Percentiles rank a stretch among this genome's conserved stretches.
Conservation (phyloP, 441 rosid genomes). For the Adansonia grandidieri region DNA sequence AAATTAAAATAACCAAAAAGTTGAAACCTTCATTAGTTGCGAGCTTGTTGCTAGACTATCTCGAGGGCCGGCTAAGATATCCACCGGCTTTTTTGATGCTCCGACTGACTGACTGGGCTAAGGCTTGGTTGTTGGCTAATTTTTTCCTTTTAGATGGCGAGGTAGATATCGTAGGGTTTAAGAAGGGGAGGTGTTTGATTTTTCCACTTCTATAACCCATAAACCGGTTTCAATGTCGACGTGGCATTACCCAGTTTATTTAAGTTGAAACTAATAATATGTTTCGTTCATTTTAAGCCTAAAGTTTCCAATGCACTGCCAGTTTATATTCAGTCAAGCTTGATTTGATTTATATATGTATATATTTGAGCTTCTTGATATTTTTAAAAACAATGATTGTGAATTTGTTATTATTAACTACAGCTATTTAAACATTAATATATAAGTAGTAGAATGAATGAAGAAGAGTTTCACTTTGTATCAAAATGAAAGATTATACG, state of each 20-base stretch:
- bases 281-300: no score
- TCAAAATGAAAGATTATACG: background rate
- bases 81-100: background rate
- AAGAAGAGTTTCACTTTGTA: background rate
- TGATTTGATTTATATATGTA: no score
- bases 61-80: background rate
- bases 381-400: no score
- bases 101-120: background rate
- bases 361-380: no score
- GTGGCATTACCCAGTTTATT: background rate
- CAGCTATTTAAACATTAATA: no score
- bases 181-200: background rate
- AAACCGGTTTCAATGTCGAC: background rate
- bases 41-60: background rate
- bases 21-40: background rate
- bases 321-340: no score
- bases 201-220: background rate
- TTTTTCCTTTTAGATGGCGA: background rate
- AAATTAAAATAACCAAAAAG: constrained; percentile 6
- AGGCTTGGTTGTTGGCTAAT: background rate
- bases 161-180: background rate
- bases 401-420: no score
- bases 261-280: background rate
- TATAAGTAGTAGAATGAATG: background rate
- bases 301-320: no score